A percentile compares a stretch with the other conserved stretches of the same genome.
Conservation (phyloP, 352 stramenopile species). For the Globisporangium megalacanthum region DNA sequence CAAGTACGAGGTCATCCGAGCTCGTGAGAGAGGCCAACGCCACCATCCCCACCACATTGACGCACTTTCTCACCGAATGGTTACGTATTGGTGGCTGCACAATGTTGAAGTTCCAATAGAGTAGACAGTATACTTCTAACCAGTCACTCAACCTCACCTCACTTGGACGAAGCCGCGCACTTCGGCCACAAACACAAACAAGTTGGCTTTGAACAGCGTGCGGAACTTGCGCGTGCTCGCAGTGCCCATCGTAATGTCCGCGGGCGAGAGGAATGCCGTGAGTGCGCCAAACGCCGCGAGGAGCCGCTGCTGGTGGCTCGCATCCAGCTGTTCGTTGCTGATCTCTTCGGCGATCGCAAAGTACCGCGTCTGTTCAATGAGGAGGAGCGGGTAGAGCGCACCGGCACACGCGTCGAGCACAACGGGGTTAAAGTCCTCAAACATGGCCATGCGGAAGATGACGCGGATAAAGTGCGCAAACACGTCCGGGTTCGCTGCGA, state of each 20-base stretch:
- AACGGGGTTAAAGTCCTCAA: conserved; percentile 71
- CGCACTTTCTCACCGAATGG: no score
- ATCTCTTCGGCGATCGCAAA: conserved; percentile 64
- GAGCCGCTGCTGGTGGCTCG: conserved; percentile 42
- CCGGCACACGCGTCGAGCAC: conserved; percentile 68
- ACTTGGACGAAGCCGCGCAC: conserved; percentile 81
- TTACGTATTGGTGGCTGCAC: no score
- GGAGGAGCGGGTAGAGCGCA: conserved; percentile 74
- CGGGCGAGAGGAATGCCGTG: conserved; percentile 56
- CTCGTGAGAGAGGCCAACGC: no score
- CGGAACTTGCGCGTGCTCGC: conserved; percentile 65
- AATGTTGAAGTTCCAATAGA: no score
- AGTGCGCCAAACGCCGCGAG: conserved; percentile 57
- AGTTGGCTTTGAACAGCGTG: conserved; percentile 71
- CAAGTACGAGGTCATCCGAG: no score
- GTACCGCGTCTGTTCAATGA: conserved; percentile 73
- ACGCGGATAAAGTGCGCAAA: conserved; percentile 72
- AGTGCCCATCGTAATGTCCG: conserved; percentile 53
- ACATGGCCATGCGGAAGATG: conserved; percentile 75
- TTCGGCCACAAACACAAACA: conserved; percentile 78
- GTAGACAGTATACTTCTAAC: background rate
- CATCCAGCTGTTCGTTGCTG: conserved; percentile 43
- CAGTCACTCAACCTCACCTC: conserved; percentile 29
- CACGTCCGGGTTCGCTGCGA: conserved; percentile 42
- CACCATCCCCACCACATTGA: no score